A percentile compares a stretch with the other conserved stretches of the same genome.
These are phyloP conservation scores for Amylocystis lapponica DNA, from an alignment of 768 basidiomycete genomes.

Conservation along the genomic window DNA sequence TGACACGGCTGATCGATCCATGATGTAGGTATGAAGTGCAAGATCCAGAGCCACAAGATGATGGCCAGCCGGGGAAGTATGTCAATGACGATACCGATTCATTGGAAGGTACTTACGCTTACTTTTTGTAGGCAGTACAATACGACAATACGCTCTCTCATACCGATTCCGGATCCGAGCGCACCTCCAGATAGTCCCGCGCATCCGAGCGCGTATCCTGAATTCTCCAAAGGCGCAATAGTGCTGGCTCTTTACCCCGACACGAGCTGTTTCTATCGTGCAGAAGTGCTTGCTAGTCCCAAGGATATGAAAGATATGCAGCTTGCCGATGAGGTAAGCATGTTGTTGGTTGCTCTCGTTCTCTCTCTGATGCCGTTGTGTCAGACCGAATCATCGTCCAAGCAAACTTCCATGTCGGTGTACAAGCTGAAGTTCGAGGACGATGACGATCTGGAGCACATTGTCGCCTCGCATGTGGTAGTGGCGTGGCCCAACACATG, in stretches of 20 bases:
- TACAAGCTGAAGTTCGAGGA: constrained; percentile 88
- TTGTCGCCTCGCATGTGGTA: constrained; percentile 72
- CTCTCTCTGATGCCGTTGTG: constrained; percentile 21
- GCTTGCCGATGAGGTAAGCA: constrained; percentile 31
- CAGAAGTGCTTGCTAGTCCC: constrained; percentile 74
- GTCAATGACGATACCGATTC: constrained; percentile 10
- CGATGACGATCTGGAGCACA: constrained; percentile 78
- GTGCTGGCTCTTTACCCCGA: constrained; percentile 90
- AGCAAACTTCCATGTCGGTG: constrained; percentile 30
- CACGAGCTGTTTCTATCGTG: constrained; percentile 87
- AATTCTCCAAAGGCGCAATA: constrained; percentile 63
- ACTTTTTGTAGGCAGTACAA: constrained; percentile 48
- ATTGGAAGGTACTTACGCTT: neutral
- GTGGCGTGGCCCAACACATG: constrained; percentile 65
- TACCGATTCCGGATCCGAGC: constrained; percentile 74
- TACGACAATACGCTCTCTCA: constrained; percentile 63
- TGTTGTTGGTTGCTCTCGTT: constrained; percentile 16
- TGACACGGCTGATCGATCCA: no score
- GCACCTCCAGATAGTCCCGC: constrained; percentile 51
- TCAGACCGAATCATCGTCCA: constrained; percentile 11
- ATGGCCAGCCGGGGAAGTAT: constrained; percentile 61
- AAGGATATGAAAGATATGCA: constrained; percentile 33
- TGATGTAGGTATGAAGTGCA: constrained; percentile 72
- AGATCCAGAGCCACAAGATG: constrained; percentile 79
- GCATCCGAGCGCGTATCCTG: constrained; percentile 65